phyloP scores from a whole-genome alignment of 306 rosid genomes.

The Quercus wislizeni region DNA sequence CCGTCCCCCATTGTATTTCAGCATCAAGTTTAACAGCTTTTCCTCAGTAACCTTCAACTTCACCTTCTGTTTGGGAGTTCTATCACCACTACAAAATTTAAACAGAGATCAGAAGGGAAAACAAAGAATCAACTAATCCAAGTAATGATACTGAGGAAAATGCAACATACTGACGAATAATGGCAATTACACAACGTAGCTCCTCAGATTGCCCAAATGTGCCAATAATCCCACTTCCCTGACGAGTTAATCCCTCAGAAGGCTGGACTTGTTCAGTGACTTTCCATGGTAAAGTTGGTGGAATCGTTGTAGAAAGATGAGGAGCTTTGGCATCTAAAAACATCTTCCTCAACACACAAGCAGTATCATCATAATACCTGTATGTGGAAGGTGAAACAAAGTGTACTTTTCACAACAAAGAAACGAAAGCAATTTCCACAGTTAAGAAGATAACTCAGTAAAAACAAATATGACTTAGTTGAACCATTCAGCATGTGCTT shows the following conservation, averaged over 20 bases:
- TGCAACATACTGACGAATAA: constrained; percentile 86
- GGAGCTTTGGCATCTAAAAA: constrained; percentile 96
- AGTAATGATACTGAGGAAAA: constrained; percentile 7
- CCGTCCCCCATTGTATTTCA: constrained; percentile 94
- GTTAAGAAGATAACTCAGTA: background rate
- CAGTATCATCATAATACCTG: constrained; percentile 96
- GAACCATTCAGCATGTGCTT: background rate
- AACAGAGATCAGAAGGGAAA: constrained; percentile 25
- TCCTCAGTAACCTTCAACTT: constrained; percentile 95
- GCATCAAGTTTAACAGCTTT: constrained; percentile 77
- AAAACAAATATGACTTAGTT: background rate
- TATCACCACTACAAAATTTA: constrained; percentile 80
- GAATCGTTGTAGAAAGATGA: constrained; percentile 90
- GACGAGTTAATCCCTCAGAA: constrained; percentile 82
- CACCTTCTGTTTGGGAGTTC: constrained; percentile 99
- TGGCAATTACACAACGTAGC: constrained; percentile 89
- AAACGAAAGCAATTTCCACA: constrained; percentile 1
- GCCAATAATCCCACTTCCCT: constrained; percentile 89
- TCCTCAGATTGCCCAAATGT: constrained; percentile 91
- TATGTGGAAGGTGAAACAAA: constrained; percentile 19
- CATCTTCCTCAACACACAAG: constrained; percentile 96
- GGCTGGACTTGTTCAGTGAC: constrained; percentile 67
- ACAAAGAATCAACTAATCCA: constrained; percentile 3
- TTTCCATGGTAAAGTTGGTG: constrained; percentile 94
- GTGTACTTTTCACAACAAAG: constrained; percentile 17